phyloP scores from a whole-genome alignment of 1,284 basidiomycete genomes.

The Fomitiporia mediterranea region DNA sequence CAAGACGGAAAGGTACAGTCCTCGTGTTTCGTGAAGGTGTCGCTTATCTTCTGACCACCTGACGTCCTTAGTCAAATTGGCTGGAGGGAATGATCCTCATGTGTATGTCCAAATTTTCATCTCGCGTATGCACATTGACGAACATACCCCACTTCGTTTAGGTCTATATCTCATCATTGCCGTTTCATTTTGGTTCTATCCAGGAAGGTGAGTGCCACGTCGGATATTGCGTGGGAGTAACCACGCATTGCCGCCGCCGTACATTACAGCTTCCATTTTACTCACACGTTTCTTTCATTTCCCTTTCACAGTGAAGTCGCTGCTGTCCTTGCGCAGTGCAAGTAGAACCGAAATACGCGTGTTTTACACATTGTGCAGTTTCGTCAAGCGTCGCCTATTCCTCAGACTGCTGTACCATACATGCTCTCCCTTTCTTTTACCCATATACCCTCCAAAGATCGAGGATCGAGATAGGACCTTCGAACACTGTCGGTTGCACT shows the following conservation, averaged over 20 bases:
- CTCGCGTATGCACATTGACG: background rate
- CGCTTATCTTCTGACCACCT: background rate
- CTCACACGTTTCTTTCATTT: background rate
- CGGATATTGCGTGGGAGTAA: background rate
- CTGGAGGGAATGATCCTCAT: slow-evolving; percentile 52
- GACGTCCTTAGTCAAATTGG: slow-evolving; percentile 46
- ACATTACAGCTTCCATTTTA: background rate
- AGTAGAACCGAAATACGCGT: background rate
- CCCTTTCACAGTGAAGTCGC: slow-evolving; percentile 14
- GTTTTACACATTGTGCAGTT: background rate
- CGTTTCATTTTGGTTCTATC: slow-evolving; percentile 63
- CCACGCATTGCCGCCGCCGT: background rate
- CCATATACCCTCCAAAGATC: no score
- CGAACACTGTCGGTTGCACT: no score
- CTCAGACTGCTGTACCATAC: no score
- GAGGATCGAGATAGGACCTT: no score
- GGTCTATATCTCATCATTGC: slow-evolving; percentile 59
- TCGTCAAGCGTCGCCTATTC: no score
- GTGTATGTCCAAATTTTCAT: slow-evolving; percentile 33
- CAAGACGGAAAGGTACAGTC: slow-evolving; percentile 47
- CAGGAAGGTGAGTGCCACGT: slow-evolving; percentile 34
- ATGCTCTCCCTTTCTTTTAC: no score
- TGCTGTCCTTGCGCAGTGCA: slow-evolving; percentile 12
- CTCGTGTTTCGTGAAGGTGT: background rate
- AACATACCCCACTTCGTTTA: slow-evolving; percentile 24